These are phyloP conservation scores for Pseudopediastrum boryanum DNA, from an alignment of 139 green algal species.

Conservation along the genomic window DNA sequence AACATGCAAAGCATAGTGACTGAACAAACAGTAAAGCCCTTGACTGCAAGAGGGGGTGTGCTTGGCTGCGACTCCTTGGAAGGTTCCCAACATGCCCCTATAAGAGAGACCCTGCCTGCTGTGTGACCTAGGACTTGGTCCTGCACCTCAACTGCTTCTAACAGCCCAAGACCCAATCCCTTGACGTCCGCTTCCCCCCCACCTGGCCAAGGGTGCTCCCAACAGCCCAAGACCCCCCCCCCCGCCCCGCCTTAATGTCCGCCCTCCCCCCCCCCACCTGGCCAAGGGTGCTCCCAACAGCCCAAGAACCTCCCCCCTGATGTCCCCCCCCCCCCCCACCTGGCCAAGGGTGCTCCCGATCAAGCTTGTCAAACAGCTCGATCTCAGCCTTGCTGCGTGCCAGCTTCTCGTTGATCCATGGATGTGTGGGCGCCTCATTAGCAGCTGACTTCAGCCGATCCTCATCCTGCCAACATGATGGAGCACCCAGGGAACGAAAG, in stretches of 20 bases:
- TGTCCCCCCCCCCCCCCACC: conserved; percentile 4
- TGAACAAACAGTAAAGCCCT: no score
- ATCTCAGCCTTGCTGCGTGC: conserved; percentile 53
- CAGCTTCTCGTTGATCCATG: conserved; percentile 68
- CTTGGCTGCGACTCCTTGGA: not conserved
- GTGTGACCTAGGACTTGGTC: not conserved
- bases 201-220: conserved; percentile 48
- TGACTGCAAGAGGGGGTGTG: no score
- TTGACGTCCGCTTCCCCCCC: conserved; percentile 1
- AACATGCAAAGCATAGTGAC: no score
- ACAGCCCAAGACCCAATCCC: not conserved
- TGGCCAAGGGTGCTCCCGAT: conserved; percentile 54
- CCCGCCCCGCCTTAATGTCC: not conserved
- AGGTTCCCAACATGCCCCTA: not conserved
- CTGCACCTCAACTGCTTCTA: not conserved
- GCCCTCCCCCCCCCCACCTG: conserved; percentile 9
- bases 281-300: conserved; percentile 26
- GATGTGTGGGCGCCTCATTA: conserved; percentile 65
- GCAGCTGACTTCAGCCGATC: conserved; percentile 52
- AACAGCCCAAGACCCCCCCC: not conserved
- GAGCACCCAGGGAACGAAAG: no score
- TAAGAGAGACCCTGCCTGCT: not conserved
- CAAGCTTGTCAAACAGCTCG: conserved; percentile 51
- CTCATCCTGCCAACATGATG: conserved; percentile 54
- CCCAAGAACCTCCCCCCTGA: not conserved